Evolutionary conservation across 176 grass and related monocot genomes (phyloP), one percentile per base, ranked within the genome.

Genomic region (Aegilops umbellulata): DNA sequence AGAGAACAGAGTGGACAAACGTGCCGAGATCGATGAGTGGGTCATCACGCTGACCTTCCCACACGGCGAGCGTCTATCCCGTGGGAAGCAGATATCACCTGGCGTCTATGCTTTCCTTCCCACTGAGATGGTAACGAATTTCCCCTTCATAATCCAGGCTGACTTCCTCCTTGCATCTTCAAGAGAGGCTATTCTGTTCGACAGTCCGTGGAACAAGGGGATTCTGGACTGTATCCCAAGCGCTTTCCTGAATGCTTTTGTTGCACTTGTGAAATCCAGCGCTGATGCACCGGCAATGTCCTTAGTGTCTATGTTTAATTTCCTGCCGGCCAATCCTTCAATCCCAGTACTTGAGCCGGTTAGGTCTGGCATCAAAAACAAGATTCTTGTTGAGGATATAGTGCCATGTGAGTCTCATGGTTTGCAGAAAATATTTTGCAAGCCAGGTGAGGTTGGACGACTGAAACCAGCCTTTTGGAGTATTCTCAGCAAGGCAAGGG

Each of bases 71-170:
- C 87, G 89, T 25, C 46, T 96, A 29, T 91, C 81, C 44, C 65
- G 92, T 2, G 85, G 91, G 34, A 69, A 73, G 12, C 22, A 41
- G 23, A 9, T 22, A 3, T 68, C 17, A 0, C 78, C 84, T 55
- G 88, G 91, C 16, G 80, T 95, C 9, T 95, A 91, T 87, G 78
- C 91, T n/a, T 95, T 95, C 70, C 82, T 95, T 25, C 94, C 94
- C 6, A 93, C 94, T 30, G 89, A 91, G 74, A 93, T 95, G 91
- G 84, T 93, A 15, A 93, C 89, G 20, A 80, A 80, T n/a, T 95
- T 93, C 30, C 91, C 91, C 0, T 95, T 95, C 55, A 89, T 93
- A 49, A 93, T 95, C 24, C 91, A 93, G 77, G 87, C 89, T 16
- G 94, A 95, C 80, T 95, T 95, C 42, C 86, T 93, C 57, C 88